Evolutionary conservation across 1,284 basidiomycete genomes (phyloP), one percentile per base, ranked within the genome.

Genomic region (Cryptococcus sp.): DNA sequence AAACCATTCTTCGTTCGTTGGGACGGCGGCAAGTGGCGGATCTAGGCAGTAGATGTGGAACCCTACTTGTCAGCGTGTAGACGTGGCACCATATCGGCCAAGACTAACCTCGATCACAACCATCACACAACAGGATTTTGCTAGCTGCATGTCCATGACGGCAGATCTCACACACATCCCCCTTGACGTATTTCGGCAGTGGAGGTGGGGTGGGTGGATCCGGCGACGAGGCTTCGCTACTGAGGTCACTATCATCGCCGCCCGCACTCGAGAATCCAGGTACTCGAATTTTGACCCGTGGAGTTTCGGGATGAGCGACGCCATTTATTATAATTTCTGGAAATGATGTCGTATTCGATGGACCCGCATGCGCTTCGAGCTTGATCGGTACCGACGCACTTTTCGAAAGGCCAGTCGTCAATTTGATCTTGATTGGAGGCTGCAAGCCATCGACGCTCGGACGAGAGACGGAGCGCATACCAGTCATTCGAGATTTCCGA

Each of bases 41-140:
- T 91, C 87, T 51, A 98, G 85, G 71, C 96, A 98, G 73, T 89
- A 91, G 77, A 89, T 93, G 76, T 99, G 96, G 77, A 91, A 98
- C 23, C 91, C 89, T 92, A 53, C 5, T 21, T 31, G n/a, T 24
- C 16, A 34, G 32, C 16, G n/a, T n/a, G n/a, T n/a, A n/a, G n/a
- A n/a, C n/a, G n/a, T n/a, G n/a, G n/a, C n/a, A n/a, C n/a, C n/a
- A n/a, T n/a, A n/a, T n/a, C n/a, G 34, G 45, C 14, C 3, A 32
- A 4, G 7, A 77, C 83, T 64, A 69, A 90, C 90, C 92, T 67
- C 88, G 86, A 76, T 98, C 93, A 77, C 96, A 98, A 22, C 91
- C 92, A 74, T 97, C 93, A 74, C 96, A 99, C 0, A 98, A 81
- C 22, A 99, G 79, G 84, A 98, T 97, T 72, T 90, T 85, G 57